Percentiles rank a stretch among this genome's conserved stretches.
phyloP scores from a whole-genome alignment of 768 basidiomycete genomes.

The Russula earlei region DNA sequence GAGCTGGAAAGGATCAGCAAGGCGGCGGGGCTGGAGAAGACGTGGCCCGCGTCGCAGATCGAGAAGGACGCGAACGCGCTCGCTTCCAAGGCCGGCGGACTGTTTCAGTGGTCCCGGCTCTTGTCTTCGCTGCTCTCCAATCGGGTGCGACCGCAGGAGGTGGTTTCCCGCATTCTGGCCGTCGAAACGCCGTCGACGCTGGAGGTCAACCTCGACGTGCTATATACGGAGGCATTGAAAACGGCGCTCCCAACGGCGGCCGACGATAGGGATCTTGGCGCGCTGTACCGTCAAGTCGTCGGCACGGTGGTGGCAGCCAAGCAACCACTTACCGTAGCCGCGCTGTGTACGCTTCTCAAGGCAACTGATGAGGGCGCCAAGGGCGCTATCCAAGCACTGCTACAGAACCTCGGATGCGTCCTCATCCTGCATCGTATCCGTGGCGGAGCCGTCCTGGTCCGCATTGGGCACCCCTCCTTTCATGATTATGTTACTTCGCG shows the following conservation, averaged over 20 bases:
- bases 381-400: background rate
- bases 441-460: slow-evolving; percentile 3
- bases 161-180: slow-evolving; percentile 4
- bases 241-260: slow-evolving; percentile 1
- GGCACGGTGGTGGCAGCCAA: slow-evolving; percentile 7
- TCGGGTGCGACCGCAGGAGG: background rate
- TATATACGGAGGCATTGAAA: slow-evolving; percentile 6
- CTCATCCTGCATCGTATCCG: background rate
- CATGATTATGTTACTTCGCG: slow-evolving; percentile 11
- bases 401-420: slow-evolving; percentile 15
- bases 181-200: background rate
- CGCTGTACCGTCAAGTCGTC: slow-evolving; percentile 6
- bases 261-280: background rate
- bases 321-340: slow-evolving; percentile 9
- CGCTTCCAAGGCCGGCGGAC: slow-evolving; percentile 9
- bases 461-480: slow-evolving; percentile 10
- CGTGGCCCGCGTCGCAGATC: background rate
- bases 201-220: slow-evolving; percentile 5
- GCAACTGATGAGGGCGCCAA: background rate
- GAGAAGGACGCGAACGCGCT: slow-evolving; percentile 5
- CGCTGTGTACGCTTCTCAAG: slow-evolving; percentile 2
- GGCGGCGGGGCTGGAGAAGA: background rate
- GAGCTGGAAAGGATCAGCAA: slow-evolving; percentile 1
- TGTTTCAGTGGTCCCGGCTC: slow-evolving; percentile 20
- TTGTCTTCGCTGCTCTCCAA: slow-evolving; percentile 6